Base-by-base conservation (phyloP, 2,329 filamentous ascomycete species). In the Aspergillus sp. region DNA sequence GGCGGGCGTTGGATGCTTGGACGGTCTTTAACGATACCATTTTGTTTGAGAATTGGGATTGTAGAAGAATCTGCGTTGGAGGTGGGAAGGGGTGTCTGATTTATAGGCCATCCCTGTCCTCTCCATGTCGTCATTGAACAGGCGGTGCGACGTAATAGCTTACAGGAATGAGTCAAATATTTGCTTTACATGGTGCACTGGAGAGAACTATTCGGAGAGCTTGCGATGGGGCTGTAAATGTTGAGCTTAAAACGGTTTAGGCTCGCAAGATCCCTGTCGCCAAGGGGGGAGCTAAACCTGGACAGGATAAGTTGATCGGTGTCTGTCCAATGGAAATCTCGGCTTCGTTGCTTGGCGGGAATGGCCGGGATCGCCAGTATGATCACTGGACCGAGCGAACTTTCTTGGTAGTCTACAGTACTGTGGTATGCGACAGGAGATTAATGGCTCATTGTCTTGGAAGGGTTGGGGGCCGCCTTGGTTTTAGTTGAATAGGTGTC, bases 1-100 rank as follows among this genome's bases (percentile, higher is more conserved):
- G 62, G 77, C 71, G 61, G 7, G 61, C 64, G 61, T 80, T 80
- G 7, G 77, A 79, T 11, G 66, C 62, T n/a, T 68, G 72, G 33
- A 79, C 65, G 51, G 64, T 59, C 48, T 65, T 62, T 39, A 73
- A 66, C 12, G 56, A 58, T 17, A 73, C 70, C 73, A 73, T 74
- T 22, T 30, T 57, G 42, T 13, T 20, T 30, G 20, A 20, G 20
- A 3, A 20, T 20, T 20, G 17, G 11, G 13, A n/a, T 39, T 9
- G 20, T 50, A 13, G 15, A n/a, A 22, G 33, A 42, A 12, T n/a
- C 24, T 24, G 24, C 5, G 24, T 24, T 24, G 17, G 33, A 12
- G 2, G 12, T 5, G 20, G 19, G 20, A 12, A 20, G 20, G 19
- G 5, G n/a, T 30, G 44, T 15, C 8, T 8, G 20, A 47, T 47